Conservation (phyloP, 1,284 basidiomycete genomes). For the Melanopsichium pennsylvanicum region DNA sequence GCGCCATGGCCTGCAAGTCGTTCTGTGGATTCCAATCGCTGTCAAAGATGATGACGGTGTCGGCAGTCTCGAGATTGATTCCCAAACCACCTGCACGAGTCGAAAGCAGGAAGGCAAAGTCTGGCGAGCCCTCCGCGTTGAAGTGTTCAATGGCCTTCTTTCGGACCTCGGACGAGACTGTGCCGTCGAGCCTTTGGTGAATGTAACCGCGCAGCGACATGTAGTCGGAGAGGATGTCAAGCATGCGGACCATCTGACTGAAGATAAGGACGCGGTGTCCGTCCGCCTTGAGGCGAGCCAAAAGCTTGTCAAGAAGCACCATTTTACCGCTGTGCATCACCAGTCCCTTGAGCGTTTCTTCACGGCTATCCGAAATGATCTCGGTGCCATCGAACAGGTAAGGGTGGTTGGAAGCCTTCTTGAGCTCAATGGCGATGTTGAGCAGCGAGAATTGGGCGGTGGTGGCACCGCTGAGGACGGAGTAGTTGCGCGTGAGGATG, state of each 20-base stretch:
- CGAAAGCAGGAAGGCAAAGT: slow-evolving; percentile 68
- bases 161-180: slow-evolving; percentile 78
- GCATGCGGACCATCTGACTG: slow-evolving; percentile 98
- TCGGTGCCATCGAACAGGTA: slow-evolving; percentile 98
- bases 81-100: slow-evolving; percentile 96
- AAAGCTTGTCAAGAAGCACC: slow-evolving; percentile 68
- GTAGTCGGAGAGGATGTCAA: slow-evolving; percentile 98
- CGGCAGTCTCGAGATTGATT: slow-evolving; percentile 95
- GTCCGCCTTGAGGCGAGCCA: slow-evolving; percentile 67
- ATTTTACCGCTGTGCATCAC: slow-evolving; percentile 69
- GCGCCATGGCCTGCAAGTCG: slow-evolving; percentile 99
- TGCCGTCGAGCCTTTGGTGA: slow-evolving; percentile 80
- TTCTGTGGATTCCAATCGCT: slow-evolving; percentile 97
- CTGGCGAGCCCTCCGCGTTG: slow-evolving; percentile 77
- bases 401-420: slow-evolving; percentile 79
- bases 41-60: slow-evolving; percentile 96
- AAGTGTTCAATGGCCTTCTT: slow-evolving; percentile 85
- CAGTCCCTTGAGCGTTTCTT: slow-evolving; percentile 73
- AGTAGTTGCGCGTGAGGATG: slow-evolving; percentile 95
- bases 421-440: slow-evolving; percentile 66
- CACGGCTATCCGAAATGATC: slow-evolving; percentile 75
- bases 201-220: slow-evolving; percentile 87
- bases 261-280: slow-evolving; percentile 70
- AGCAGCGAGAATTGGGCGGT: slow-evolving; percentile 79
- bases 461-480: slow-evolving; percentile 83